Evolutionary conservation across 352 stramenopile species (phyloP), one percentile per base, ranked within the genome.

Genomic region (Phytophthora cryptogea): DNA sequence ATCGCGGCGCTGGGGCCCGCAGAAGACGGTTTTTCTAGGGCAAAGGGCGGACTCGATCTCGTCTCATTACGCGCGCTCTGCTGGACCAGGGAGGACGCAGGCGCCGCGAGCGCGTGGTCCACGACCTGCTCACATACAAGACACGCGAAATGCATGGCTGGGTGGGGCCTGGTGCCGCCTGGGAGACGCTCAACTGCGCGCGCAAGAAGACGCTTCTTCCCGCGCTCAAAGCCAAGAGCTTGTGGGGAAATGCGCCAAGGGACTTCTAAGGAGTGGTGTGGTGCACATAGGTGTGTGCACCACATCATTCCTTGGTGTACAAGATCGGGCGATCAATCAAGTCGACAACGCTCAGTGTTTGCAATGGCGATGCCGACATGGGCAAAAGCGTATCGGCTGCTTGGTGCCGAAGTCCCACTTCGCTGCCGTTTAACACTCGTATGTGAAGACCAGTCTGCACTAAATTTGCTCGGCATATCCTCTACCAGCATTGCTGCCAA

Each of bases 141-240:
- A 66, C 77, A 87, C 45, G 68, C 68, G 27, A 80, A 57, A 8
- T 68, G 20, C 77, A 87, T 87, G 32, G 13, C 40, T 17, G 1
- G 16, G 16, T 2, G 31, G 41, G 16, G 8, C 6, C 20, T 26
- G 36, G 23, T 20, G 11, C 23, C 35, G 4, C 20, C 47, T 62
- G 13, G 6, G 44, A 41, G 41, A 41, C 44, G 42, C 43, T 36
- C 17, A 56, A 67, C 44, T 11, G 11, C 20, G 30, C 50, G 44
- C 52, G 41, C 49, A 30, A 65, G 46, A 50, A 33, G 37, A 44
- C 53, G 64, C 49, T 53, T 35, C 40, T 66, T 71, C 26, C 59
- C 28, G 32, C 52, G 43, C 41, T 63, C 23, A 31, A 47, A 52
- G 52, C 54, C 49, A 61, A 46, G 53, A 55, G 47, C 53, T 64